Conservation (phyloP, 441 rosid species). For the Gossypium aridum region DNA sequence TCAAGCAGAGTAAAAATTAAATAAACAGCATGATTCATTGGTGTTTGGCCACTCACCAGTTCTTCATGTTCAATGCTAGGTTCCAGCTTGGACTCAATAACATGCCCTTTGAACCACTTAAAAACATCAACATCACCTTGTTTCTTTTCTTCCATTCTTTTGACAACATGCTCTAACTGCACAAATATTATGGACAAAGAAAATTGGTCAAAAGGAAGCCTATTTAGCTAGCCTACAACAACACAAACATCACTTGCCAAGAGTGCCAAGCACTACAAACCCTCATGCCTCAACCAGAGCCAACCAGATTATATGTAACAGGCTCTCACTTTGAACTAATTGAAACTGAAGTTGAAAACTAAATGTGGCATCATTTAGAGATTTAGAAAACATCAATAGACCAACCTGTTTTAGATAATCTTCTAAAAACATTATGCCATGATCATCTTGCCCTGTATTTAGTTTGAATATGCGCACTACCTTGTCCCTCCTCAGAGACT, state of each 20-base stretch:
- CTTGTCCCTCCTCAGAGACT: constrained; percentile 72
- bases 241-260: neutral
- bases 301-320: neutral
- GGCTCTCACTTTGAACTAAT: neutral
- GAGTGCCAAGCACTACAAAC: neutral
- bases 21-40: constrained; percentile 5
- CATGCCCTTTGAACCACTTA: constrained; percentile 72
- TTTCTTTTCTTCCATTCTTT: constrained; percentile 68
- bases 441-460: constrained; percentile 90
- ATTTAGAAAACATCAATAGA: neutral
- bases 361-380: neutral
- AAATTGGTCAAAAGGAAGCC: constrained; percentile 6
- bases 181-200: constrained; percentile 5
- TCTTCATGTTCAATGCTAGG: constrained; percentile 68
- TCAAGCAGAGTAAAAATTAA: constrained; percentile 1
- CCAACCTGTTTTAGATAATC: constrained; percentile 78
- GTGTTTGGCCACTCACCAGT: constrained; percentile 51
- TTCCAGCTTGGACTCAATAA: constrained; percentile 70
- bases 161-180: constrained; percentile 55
- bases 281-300: neutral
- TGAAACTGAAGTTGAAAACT: neutral
- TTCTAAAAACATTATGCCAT: constrained; percentile 76
- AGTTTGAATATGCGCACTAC: constrained; percentile 76
- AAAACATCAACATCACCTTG: constrained; percentile 48
- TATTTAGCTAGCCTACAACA: neutral